phyloP scores from a whole-genome alignment of 352 stramenopile genomes.

The Phytophthora meadii region DNA sequence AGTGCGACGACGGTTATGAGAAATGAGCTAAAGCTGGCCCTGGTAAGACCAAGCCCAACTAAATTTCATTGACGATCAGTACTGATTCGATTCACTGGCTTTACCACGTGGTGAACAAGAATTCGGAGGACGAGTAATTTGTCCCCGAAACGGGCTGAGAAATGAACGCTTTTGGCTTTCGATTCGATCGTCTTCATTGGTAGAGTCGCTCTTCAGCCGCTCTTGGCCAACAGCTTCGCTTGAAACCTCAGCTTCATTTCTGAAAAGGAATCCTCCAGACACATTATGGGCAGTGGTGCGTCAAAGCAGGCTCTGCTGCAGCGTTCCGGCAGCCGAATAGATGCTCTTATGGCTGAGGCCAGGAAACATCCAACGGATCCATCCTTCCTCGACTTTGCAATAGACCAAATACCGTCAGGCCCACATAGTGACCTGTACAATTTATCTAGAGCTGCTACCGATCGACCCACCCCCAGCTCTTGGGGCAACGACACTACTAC shows the following conservation, averaged over 20 bases:
- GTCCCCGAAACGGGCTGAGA: slow-evolving; percentile 20
- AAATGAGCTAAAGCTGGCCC: slow-evolving; percentile 21
- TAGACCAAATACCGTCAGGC: slow-evolving; percentile 7
- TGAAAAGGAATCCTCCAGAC: slow-evolving; percentile 2
- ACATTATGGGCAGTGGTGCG: slow-evolving; percentile 45
- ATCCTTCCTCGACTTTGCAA: slow-evolving; percentile 1
- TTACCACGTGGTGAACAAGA: slow-evolving; percentile 16
- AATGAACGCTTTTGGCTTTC: slow-evolving; percentile 12
- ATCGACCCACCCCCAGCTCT: not conserved
- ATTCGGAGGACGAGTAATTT: slow-evolving; percentile 21
- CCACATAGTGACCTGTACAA: slow-evolving; percentile 14
- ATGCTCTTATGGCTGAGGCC: slow-evolving; percentile 25
- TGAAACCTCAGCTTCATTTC: not conserved
- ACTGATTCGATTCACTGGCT: not conserved
- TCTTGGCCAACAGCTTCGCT: not conserved
- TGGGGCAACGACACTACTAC: slow-evolving; percentile 19
- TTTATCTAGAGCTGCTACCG: slow-evolving; percentile 12
- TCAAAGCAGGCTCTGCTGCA: slow-evolving; percentile 35
- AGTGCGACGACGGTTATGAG: slow-evolving; percentile 5
- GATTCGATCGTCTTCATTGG: slow-evolving; percentile 25
- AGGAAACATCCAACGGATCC: slow-evolving; percentile 5
- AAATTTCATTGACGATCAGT: slow-evolving; percentile 24
- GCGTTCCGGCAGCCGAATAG: slow-evolving; percentile 41
- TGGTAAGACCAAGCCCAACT: slow-evolving; percentile 21
- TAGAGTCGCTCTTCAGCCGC: slow-evolving; percentile 8